Evolutionary conservation across 257 asterid genomes (phyloP).

Genomic region (Phtheirospermum japonicum): DNA sequence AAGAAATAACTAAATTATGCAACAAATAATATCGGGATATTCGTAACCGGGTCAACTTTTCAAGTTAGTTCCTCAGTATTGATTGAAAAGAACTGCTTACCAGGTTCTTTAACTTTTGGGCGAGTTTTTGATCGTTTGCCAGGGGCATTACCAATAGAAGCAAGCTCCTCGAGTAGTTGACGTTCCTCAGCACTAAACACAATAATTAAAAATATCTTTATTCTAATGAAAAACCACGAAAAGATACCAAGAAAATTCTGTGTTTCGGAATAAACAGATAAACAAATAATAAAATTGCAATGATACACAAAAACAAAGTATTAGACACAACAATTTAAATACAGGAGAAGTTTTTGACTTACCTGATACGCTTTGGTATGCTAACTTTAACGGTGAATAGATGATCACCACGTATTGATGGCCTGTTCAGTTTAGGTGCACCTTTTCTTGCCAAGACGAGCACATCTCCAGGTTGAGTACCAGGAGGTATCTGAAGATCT

Average conservation of each 20-base stretch:
- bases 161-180: conserved; percentile 84
- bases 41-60: conserved; percentile 12
- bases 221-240: conserved; percentile 8
- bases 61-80: background rate
- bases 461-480: conserved; percentile 98
- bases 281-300: conserved; percentile 3
- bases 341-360: conserved; percentile 21
- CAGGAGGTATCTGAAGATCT: conserved; percentile 93
- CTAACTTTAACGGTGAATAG: conserved; percentile 79
- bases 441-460: conserved; percentile 96
- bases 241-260: background rate
- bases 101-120: conserved; percentile 59
- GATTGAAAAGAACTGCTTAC: conserved; percentile 42
- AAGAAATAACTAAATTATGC: background rate
- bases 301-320: background rate
- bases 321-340: conserved; percentile 9
- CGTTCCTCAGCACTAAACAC: conserved; percentile 68
- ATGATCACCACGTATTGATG: conserved; percentile 97
- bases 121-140: conserved; percentile 59
- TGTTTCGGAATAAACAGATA: background rate
- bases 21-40: background rate
- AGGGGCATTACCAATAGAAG: conserved; percentile 57
- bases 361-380: conserved; percentile 93
- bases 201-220: conserved; percentile 23
- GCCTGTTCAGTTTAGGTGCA: conserved; percentile 90